These are phyloP conservation scores for Rhizoclosmatium globosum DNA, from an alignment of 192 early-diverging fungal genomes.

Conservation along the genomic window DNA sequence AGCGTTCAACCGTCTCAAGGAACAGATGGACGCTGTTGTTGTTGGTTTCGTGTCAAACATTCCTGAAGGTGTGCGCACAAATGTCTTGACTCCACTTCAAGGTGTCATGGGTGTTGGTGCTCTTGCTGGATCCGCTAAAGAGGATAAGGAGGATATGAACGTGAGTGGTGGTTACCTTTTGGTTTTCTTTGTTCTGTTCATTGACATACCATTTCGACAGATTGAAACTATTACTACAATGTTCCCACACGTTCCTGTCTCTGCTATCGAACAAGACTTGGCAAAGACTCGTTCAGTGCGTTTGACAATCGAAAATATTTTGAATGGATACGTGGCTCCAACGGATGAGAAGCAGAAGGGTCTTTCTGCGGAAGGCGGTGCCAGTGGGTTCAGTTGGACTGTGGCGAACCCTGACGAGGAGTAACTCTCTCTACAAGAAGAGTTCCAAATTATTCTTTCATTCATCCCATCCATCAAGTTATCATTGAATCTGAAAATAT, in stretches of 20 bases:
- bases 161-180: neutral
- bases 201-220: neutral
- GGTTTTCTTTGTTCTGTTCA: neutral
- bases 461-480: too few species aligned
- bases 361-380: neutral
- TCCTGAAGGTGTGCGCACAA: constrained; percentile 3
- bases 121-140: neutral
- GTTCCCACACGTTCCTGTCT: constrained; percentile 29
- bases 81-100: too few species aligned
- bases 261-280: constrained; percentile 27
- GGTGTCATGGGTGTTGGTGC: constrained; percentile 17
- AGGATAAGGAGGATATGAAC: constrained; percentile 1
- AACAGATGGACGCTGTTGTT: constrained; percentile 31
- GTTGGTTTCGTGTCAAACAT: constrained; percentile 14
- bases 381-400: neutral
- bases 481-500: too few species aligned
- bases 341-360: neutral
- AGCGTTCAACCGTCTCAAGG: constrained; percentile 36
- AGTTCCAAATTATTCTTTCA: too few species aligned
- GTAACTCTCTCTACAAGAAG: too few species aligned
- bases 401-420: constrained; percentile 32
- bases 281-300: neutral
- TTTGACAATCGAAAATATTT: constrained; percentile 29
- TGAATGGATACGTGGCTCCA: constrained; percentile 11
- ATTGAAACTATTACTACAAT: constrained; percentile 23